These are phyloP conservation scores for Diospyros kaki DNA, from an alignment of 148 eudicot species.

Conservation along the genomic window DNA sequence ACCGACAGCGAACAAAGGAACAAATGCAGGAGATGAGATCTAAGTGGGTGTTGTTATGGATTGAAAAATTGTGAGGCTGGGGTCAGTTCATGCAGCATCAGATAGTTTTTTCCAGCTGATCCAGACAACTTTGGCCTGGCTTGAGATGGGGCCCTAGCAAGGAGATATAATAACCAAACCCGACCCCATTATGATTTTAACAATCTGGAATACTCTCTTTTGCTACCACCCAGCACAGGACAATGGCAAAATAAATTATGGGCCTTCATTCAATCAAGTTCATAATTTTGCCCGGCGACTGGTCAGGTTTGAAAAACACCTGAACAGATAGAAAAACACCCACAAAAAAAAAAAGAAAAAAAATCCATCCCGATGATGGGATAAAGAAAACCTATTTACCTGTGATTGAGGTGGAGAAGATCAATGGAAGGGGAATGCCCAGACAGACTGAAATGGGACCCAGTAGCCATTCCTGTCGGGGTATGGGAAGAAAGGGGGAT, in stretches of 20 bases:
- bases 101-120: constrained; percentile 8
- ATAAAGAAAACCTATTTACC: constrained; percentile 32
- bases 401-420: constrained; percentile 47
- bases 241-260: background rate
- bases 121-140: background rate
- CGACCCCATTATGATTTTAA: background rate
- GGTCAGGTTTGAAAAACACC: no score
- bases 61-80: constrained; percentile 12
- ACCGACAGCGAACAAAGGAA: no score
- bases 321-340: background rate
- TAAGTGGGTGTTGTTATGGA: no score
- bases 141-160: background rate
- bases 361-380: background rate
- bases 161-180: background rate
- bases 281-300: no score
- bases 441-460: constrained; percentile 35
- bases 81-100: constrained; percentile 21
- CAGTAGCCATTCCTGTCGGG: constrained; percentile 6
- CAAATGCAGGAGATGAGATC: no score
- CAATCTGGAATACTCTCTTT: background rate
- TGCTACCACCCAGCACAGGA: background rate
- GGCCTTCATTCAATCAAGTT: no score
- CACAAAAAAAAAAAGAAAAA: background rate
- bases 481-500: background rate
- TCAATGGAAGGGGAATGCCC: constrained; percentile 51